Conservation (phyloP, 2,329 filamentous ascomycete species). For the Coniochaeta pulveracea region DNA sequence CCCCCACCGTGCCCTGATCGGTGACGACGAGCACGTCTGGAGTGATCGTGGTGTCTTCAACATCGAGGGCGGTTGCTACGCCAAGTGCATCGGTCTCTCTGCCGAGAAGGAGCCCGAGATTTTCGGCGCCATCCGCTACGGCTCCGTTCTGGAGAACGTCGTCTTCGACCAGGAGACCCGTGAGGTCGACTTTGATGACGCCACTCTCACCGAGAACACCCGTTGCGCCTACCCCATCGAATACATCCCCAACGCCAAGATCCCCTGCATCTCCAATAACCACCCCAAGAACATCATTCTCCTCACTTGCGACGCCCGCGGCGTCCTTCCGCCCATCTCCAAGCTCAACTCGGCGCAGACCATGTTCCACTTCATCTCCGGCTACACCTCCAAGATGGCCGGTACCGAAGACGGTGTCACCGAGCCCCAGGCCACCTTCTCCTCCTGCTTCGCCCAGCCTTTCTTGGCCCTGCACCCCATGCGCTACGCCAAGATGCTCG, state of each 20-base stretch:
- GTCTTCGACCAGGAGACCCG: constrained; percentile 90
- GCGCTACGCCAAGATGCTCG: constrained; percentile 97
- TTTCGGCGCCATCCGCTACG: constrained; percentile 88
- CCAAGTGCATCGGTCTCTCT: constrained; percentile 95
- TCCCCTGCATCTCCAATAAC: constrained; percentile 77
- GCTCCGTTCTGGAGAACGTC: constrained; percentile 95
- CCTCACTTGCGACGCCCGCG: constrained; percentile 93
- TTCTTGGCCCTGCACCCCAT: constrained; percentile 99
- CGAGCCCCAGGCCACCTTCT: constrained; percentile 97
- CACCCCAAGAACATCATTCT: constrained; percentile 97
- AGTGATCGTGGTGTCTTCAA: constrained; percentile 95
- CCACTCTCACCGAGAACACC: constrained; percentile 94
- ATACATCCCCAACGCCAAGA: constrained; percentile 98
- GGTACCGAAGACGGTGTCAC: constrained; percentile 95
- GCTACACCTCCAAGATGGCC: constrained; percentile 99
- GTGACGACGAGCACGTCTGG: constrained; percentile 99
- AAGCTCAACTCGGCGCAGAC: constrained; percentile 91
- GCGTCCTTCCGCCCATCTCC: constrained; percentile 94
- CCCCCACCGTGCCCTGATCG: constrained; percentile 31
- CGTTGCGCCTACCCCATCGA: constrained; percentile 98
- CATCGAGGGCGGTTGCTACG: constrained; percentile 98
- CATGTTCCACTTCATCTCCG: constrained; percentile 99
- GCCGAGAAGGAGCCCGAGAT: constrained; percentile 99
- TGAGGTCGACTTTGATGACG: constrained; percentile 89
- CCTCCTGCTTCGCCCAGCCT: constrained; percentile 96